A percentile compares a stretch with the other conserved stretches of the same genome.
Evolutionary conservation across 176 grass and related monocot species (phyloP).

Genomic region (Bonia amplexicaulis): DNA sequence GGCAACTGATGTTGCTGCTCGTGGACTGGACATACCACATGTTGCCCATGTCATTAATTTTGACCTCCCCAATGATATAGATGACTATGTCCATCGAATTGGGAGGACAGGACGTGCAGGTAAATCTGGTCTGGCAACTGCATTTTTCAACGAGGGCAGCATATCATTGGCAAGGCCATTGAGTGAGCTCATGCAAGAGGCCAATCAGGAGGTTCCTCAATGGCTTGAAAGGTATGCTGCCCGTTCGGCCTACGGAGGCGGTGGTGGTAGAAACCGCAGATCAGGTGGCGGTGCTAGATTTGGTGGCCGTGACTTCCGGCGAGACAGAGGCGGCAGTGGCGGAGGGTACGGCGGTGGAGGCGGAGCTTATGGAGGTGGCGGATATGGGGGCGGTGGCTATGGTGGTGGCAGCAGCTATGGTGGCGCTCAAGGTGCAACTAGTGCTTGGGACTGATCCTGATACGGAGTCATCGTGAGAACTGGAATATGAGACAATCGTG

Average conservation of each 20-base stretch:
- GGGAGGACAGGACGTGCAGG: slow-evolving; percentile 76
- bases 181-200: slow-evolving; percentile 67
- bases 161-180: slow-evolving; percentile 43
- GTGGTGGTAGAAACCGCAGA: slow-evolving; percentile 53
- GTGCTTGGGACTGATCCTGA: slow-evolving; percentile 64
- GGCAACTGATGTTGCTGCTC: slow-evolving; percentile 84
- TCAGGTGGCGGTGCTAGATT: slow-evolving; percentile 56
- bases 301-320: slow-evolving; percentile 67
- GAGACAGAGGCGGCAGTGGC: slow-evolving; percentile 26
- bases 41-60: slow-evolving; percentile 90
- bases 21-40: slow-evolving; percentile 87
- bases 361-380: not conserved
- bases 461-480: not conserved
- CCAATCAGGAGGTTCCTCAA: slow-evolving; percentile 67
- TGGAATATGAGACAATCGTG: not conserved
- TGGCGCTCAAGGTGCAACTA: slow-evolving; percentile 35
- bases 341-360: not conserved
- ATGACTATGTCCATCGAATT: slow-evolving; percentile 80
- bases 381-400: slow-evolving; percentile 22
- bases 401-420: slow-evolving; percentile 16
- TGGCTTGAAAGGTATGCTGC: slow-evolving; percentile 55
- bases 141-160: slow-evolving; percentile 74
- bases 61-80: slow-evolving; percentile 85
- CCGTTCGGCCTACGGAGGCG: slow-evolving; percentile 43
- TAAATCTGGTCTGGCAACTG: slow-evolving; percentile 63